These are phyloP conservation scores for Pachysolen tannophilus DNA, from an alignment of 805 yeast genomes.

Conservation along the genomic window DNA sequence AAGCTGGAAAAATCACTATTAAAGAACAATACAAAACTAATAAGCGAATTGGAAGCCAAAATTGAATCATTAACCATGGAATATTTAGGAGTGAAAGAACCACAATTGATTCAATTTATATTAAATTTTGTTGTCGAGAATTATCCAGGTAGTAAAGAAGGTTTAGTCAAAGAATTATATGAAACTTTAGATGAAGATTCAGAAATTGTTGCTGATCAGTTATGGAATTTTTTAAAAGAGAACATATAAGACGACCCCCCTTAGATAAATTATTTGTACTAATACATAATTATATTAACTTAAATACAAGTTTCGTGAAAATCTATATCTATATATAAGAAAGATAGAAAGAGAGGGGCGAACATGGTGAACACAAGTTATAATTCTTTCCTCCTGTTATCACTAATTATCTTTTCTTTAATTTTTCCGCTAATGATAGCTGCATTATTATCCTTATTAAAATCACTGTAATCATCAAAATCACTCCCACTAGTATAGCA, in stretches of 20 bases:
- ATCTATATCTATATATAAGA: too few relatives aligned
- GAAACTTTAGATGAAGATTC: slow-evolving; percentile 44
- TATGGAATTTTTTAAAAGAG: slow-evolving; percentile 4
- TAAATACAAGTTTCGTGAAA: too few relatives aligned
- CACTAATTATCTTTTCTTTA: too few relatives aligned
- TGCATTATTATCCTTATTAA: neutral
- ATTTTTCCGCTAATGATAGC: neutral
- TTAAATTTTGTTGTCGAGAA: slow-evolving; percentile 28
- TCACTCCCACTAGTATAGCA: neutral
- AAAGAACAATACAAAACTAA: neutral
- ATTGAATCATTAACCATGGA: slow-evolving; percentile 40
- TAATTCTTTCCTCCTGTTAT: too few relatives aligned
- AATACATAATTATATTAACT: too few relatives aligned
- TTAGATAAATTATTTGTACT: too few relatives aligned
- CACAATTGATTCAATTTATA: slow-evolving; percentile 37
- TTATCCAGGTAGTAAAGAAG: slow-evolving; percentile 20
- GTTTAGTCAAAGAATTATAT: slow-evolving; percentile 34
- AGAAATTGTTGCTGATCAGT: slow-evolving; percentile 14
- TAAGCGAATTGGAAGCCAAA: slow-evolving; percentile 21
- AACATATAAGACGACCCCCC: too few relatives aligned
- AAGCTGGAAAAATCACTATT: slow-evolving; percentile 1
- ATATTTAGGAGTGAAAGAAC: slow-evolving; percentile 46
- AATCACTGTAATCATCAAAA: neutral
- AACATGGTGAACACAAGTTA: too few relatives aligned
- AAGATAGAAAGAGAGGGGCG: too few relatives aligned